Percentiles rank a stretch among this genome's conserved stretches.
These are phyloP conservation scores for Ustulina deusta DNA, from an alignment of 2,329 filamentous ascomycete genomes.

Conservation along the genomic window DNA sequence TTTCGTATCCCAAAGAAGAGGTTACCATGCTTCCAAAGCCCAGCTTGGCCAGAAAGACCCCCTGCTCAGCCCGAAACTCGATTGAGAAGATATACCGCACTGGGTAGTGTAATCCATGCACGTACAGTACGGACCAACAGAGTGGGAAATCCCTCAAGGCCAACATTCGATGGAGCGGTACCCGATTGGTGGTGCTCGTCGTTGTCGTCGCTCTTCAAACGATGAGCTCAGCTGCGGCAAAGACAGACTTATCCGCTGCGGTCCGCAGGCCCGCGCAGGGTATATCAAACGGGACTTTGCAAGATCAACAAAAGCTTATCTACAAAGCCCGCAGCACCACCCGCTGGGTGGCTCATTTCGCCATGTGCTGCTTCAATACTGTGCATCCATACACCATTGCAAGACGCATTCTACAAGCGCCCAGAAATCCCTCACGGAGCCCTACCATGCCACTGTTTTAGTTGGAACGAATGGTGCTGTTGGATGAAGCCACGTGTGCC, in stretches of 20 bases:
- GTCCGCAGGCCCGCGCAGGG: slow-evolving; percentile 4
- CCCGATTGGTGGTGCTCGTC: slow-evolving; percentile 30
- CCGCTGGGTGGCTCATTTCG: slow-evolving; percentile 3
- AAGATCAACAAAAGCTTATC: slow-evolving; percentile 37
- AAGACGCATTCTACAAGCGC: slow-evolving; percentile 21
- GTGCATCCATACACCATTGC: slow-evolving; percentile 26
- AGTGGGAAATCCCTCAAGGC: slow-evolving; percentile 36
- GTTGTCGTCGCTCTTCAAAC: slow-evolving; percentile 3
- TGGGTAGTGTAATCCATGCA: slow-evolving; percentile 22
- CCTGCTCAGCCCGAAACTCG: slow-evolving; percentile 33
- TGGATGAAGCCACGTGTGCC: slow-evolving; percentile 37
- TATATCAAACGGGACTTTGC: slow-evolving; percentile 22
- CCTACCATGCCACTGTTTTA: slow-evolving; percentile 21
- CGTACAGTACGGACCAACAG: slow-evolving; percentile 17
- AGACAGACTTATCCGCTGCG: slow-evolving; percentile 2
- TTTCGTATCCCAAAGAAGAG: slow-evolving; percentile 22
- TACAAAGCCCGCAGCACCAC: not conserved
- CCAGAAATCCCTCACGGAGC: slow-evolving; percentile 36
- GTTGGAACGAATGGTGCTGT: slow-evolving; percentile 36
- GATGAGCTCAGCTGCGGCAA: slow-evolving; percentile 9
- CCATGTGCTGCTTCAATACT: slow-evolving; percentile 21
- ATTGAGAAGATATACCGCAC: slow-evolving; percentile 24
- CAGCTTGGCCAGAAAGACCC: slow-evolving; percentile 23
- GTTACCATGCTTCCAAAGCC: not conserved
- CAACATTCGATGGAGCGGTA: slow-evolving; percentile 19